Base-by-base conservation (phyloP, 2,329 filamentous ascomycete genomes). In the Aspergillus caelatus region DNA sequence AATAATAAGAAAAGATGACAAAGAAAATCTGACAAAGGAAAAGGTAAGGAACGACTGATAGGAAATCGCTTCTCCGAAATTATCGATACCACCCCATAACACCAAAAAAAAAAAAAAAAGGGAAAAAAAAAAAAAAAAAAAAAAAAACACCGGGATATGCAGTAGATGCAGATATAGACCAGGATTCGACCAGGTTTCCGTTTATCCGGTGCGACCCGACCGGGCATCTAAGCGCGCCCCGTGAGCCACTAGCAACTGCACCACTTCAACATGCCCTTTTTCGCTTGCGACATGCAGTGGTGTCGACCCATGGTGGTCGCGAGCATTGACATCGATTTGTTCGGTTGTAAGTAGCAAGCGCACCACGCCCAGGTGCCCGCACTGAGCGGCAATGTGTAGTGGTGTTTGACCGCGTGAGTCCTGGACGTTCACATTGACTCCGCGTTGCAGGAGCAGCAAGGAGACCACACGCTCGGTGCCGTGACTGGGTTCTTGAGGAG, bases 241-340 rank as follows among this genome's bases (percentile, higher is more conserved):
- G n/a, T 50, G 23, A 8, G 46, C 46, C 26, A 50, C 46, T 10
- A 50, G 23, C 23, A 50, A 50, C 26, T 50, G 46, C 30, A 58
- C 57, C 16, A 48, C 57, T 36, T 48, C n/a, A 16, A 58, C 43
- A 16, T 58, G 28, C 12, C 57, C 57, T 12, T 30, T 34, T 26
- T 58, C 21, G 28, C 41, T 48, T 28, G 57, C 57, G 11, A 58
- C 19, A 36, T 58, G 57, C 12, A 58, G 57, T 30, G 57, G 41
- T 19, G 57, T 58, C 34, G 57, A 58, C 57, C 57, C 28, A 4
- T 48, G 26, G 23, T 48, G 57, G 43, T 58, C 34, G 41, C 41
- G 57, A 8, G 43, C 43, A 58, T 58, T 50, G 41, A 58, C 57
- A 39, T 50, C 41, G 57, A 58, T 58, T 4, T 45, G 57, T 30